phyloP scores from a whole-genome alignment of 164 flowering plant genomes.

The Umbilicus rupestris region DNA sequence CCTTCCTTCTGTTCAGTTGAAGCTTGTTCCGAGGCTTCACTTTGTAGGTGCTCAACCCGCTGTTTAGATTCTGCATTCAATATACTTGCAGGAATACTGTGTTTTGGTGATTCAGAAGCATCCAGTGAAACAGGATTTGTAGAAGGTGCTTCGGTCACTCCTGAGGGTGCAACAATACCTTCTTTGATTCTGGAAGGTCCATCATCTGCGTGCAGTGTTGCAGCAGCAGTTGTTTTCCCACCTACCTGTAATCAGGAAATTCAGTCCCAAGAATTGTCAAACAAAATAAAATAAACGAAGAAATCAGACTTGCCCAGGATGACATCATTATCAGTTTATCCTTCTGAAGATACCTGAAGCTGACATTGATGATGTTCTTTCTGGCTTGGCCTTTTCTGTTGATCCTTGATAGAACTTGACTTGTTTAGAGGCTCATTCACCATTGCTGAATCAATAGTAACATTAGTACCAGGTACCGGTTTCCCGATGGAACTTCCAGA shows the following conservation, averaged over 20 bases:
- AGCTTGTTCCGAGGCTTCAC: slow-evolving; percentile 10
- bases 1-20: neutral
- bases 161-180: slow-evolving; percentile 13
- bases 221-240: slow-evolving; percentile 21
- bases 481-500: neutral
- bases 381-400: slow-evolving; percentile 29
- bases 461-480: neutral
- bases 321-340: no score
- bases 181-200: slow-evolving; percentile 19
- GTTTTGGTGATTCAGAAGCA: slow-evolving; percentile 19
- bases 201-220: slow-evolving; percentile 9
- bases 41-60: slow-evolving; percentile 7
- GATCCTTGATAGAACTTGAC: slow-evolving; percentile 45
- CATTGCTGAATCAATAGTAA: neutral
- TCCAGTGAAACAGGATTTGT: slow-evolving; percentile 2
- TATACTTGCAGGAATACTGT: slow-evolving; percentile 14
- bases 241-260: slow-evolving; percentile 19
- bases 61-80: slow-evolving; percentile 14
- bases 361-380: slow-evolving; percentile 25
- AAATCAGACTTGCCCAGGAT: neutral
- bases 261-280: neutral
- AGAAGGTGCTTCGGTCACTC: slow-evolving; percentile 10
- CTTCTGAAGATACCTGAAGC: slow-evolving; percentile 34
- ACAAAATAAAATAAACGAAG: neutral
- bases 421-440: slow-evolving; percentile 26